Evolutionary conservation across 176 grass and related monocot genomes (phyloP).

Genomic region (Lolium multiflorum): DNA sequence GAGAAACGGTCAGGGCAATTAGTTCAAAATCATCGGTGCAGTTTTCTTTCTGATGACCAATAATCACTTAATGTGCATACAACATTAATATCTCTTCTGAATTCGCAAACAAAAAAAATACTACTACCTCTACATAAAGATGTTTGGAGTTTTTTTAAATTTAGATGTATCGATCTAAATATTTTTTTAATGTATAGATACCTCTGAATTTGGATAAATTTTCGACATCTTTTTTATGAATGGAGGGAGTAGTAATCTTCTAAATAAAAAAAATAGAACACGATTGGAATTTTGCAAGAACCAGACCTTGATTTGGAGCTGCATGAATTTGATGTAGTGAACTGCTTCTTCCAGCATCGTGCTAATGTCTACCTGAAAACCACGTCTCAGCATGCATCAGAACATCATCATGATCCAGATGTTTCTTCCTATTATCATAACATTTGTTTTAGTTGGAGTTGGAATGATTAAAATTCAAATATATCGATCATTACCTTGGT

Average conservation of each 20-base stretch:
- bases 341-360: slow-evolving; percentile 91
- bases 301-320: slow-evolving; percentile 79
- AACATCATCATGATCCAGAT: background rate
- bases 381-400: slow-evolving; percentile 22
- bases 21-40: background rate
- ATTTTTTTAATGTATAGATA: no score
- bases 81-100: background rate
- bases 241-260: no score
- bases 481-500: slow-evolving; percentile 63
- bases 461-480: background rate
- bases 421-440: background rate
- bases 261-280: no score
- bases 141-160: no score
- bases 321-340: slow-evolving; percentile 85
- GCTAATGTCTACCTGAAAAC: slow-evolving; percentile 81
- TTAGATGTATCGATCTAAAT: no score
- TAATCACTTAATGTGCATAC: background rate
- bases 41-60: background rate
- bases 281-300: background rate
- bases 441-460: background rate
- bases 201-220: no score
- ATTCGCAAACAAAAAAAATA: background rate
- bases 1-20: background rate
- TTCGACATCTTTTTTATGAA: no score
- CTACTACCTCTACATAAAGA: no score